Evolutionary conservation across 108 stramenopile genomes (phyloP).

Genomic region (Cylindrotheca fusiformis): DNA sequence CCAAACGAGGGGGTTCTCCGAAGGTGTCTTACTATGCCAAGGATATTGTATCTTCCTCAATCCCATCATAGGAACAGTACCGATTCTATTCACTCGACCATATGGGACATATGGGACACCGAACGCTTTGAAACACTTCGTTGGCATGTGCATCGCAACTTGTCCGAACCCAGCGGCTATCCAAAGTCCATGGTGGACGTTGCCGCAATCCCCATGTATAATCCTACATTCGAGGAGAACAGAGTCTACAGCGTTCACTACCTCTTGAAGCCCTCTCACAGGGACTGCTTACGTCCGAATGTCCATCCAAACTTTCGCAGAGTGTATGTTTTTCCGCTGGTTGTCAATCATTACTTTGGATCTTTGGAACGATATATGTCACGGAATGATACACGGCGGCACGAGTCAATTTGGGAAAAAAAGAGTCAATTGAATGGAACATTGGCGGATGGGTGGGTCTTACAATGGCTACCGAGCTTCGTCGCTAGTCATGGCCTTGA

Average conservation of each 20-base stretch:
- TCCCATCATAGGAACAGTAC: neutral
- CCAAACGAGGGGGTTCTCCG: slow-evolving; percentile 17
- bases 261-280: slow-evolving; percentile 7
- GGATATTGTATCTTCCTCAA: slow-evolving; percentile 17
- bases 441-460: slow-evolving; percentile 24
- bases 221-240: slow-evolving; percentile 15
- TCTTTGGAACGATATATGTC: slow-evolving; percentile 35
- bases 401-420: slow-evolving; percentile 4
- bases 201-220: slow-evolving; percentile 10
- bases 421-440: slow-evolving; percentile 18
- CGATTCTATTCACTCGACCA: neutral
- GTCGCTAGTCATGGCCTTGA: slow-evolving; percentile 26
- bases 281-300: slow-evolving; percentile 15
- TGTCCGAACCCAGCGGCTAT: slow-evolving; percentile 13
- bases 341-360: slow-evolving; percentile 41
- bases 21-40: slow-evolving; percentile 28
- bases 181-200: slow-evolving; percentile 33
- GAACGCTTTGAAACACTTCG: slow-evolving; percentile 35
- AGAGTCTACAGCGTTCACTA: slow-evolving; percentile 27
- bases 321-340: slow-evolving; percentile 24
- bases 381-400: slow-evolving; percentile 31
- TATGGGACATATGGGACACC: slow-evolving; percentile 10
- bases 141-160: slow-evolving; percentile 36
- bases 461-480: slow-evolving; percentile 34
- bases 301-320: slow-evolving; percentile 9